Evolutionary conservation across 495 filamentous ascomycete species (phyloP), one percentile per base, ranked within the genome.

Genomic region (Bathelium albidoporum): DNA sequence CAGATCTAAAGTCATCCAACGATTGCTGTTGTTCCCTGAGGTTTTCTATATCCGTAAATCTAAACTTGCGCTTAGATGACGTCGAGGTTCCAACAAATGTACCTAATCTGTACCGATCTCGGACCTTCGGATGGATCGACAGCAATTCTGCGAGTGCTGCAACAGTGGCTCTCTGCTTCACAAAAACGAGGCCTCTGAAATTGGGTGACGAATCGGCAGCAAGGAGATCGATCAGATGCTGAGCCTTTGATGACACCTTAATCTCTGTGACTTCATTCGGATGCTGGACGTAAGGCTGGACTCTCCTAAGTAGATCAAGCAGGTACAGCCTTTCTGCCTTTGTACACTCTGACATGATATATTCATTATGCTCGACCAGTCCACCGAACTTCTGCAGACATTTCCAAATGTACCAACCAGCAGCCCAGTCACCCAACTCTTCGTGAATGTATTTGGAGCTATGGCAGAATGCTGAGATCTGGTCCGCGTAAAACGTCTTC

Each of bases 171-270:
- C 91, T 72, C 67, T 92, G 86, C 60, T 85, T 77, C 9, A 85
- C 90, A 66, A 98, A 98, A 1, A 97, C 75, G 9, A 98, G 81
- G 0, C 89, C 88, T 0, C 84, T 81, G 26, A 87, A 84, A 0
- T 76, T 74, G 11, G 76, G 73, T 1, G 66, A 62, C 3, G 81
- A 67, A 32, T 78, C 74, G 9, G 68, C 68, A 0, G 75, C 71
- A 9, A 92, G 74, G 28, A 83, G 77, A 0, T 78, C 64, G 11
- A 92, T 68, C 34, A 95, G 71, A 0, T 66, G 70, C 36, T 73
- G 64, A 5, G 84, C 68, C 65, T 90, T 91, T 7, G 74, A 65
- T 0, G 87, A 84, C 0, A 83, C 62, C 22, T 72, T 60, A 16
- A 67, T 65, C 39, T 71, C 71, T 20, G 36, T 10, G 1, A 68